Conservation (phyloP, 345 rosid species). For the Crucihimalaya himalaica region DNA sequence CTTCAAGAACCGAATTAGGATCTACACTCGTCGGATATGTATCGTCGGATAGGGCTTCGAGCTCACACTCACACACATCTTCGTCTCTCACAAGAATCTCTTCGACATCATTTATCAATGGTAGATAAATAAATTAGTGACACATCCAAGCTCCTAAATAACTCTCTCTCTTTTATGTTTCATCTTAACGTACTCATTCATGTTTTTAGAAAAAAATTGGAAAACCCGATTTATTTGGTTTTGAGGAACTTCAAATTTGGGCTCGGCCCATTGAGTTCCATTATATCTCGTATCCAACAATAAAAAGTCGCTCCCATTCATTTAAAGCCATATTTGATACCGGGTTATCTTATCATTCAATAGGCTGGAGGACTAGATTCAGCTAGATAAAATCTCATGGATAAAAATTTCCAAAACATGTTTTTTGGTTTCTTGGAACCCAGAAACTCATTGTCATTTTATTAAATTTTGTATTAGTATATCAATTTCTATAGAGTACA, state of each 20-base stretch:
- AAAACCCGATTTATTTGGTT: too few species aligned
- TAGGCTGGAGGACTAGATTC: too few species aligned
- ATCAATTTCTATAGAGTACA: too few species aligned
- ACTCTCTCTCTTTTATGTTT: neutral
- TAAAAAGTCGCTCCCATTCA: neutral
- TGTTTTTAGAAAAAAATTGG: too few species aligned
- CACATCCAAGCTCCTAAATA: neutral
- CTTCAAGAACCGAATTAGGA: constrained; percentile 20
- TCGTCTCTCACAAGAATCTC: constrained; percentile 42
- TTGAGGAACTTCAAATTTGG: neutral
- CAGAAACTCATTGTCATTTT: neutral
- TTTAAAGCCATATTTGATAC: neutral
- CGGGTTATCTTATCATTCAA: neutral
- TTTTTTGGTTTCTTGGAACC: neutral
- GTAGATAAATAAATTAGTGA: constrained; percentile 40
- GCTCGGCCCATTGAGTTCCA: neutral
- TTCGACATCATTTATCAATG: constrained; percentile 38
- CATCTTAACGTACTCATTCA: neutral
- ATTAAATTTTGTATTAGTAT: neutral
- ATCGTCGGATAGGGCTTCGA: constrained; percentile 33
- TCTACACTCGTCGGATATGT: constrained; percentile 22
- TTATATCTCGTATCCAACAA: neutral
- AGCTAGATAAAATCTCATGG: neutral
- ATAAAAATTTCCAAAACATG: too few species aligned
- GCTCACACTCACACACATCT: constrained; percentile 30